Evolutionary conservation across 345 rosid genomes (phyloP).

Genomic region (Euphorbia peplus): DNA sequence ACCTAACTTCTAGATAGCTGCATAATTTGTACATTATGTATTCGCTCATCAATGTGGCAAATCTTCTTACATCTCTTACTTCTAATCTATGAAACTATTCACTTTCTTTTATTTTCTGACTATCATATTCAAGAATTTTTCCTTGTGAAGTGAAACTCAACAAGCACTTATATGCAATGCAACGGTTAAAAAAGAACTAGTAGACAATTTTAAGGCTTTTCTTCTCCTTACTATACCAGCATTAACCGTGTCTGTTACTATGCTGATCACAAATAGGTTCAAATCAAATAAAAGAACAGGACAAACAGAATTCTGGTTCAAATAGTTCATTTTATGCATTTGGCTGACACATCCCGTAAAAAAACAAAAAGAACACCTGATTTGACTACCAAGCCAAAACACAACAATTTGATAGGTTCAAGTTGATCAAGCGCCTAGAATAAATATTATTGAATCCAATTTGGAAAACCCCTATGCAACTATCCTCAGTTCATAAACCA

Average conservation of each 20-base stretch:
- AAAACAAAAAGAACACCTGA: background rate
- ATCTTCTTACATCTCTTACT: background rate
- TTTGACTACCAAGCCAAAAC: background rate
- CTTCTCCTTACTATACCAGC: background rate
- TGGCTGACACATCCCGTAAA: background rate
- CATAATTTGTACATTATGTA: too few relatives aligned
- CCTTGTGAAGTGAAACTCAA: background rate
- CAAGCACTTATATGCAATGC: background rate
- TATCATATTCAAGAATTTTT: background rate
- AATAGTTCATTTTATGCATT: background rate
- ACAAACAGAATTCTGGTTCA: background rate
- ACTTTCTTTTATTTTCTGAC: background rate
- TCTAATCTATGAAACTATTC: background rate
- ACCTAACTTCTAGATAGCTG: background rate
- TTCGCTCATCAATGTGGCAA: background rate
- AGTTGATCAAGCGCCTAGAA: background rate
- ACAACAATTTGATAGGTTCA: background rate
- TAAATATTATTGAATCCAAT: background rate
- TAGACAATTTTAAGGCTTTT: background rate
- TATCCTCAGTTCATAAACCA: background rate
- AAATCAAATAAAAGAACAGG: background rate
- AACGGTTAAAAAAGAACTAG: background rate
- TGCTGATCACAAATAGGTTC: background rate
- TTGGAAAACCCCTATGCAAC: background rate
- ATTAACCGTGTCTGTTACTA: background rate